Conservation (phyloP, 768 basidiomycete genomes). For the Tulasnella sp. region DNA sequence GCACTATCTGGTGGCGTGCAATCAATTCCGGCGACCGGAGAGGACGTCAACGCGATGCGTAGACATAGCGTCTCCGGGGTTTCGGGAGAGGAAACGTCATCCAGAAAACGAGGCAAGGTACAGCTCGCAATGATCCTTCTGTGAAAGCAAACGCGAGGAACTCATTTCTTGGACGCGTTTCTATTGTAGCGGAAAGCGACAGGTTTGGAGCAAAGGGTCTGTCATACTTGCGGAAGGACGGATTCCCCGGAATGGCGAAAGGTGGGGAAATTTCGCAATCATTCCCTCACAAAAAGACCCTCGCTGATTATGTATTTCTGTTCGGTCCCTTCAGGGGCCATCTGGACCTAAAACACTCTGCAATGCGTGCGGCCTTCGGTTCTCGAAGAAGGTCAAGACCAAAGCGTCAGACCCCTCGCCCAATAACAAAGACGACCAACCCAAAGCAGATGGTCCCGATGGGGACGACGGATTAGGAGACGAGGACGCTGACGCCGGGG, state of each 20-base stretch:
- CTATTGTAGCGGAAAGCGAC: constrained; percentile 44
- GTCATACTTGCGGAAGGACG: constrained; percentile 89
- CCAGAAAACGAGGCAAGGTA: constrained; percentile 27
- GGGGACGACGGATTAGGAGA: neutral
- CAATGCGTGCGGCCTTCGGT: constrained; percentile 92
- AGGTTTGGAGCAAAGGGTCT: constrained; percentile 66
- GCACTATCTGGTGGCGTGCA: neutral
- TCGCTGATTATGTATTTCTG: neutral
- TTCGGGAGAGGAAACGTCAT: constrained; percentile 19
- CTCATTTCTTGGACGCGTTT: neutral
- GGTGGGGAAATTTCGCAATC: constrained; percentile 45
- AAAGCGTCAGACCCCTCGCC: constrained; percentile 25
- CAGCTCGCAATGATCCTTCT: neutral
- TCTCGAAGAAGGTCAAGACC: constrained; percentile 68
- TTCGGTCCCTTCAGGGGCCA: constrained; percentile 62
- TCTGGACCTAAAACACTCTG: constrained; percentile 96
- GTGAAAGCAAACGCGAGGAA: neutral
- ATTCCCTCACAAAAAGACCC: neutral
- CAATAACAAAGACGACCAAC: constrained; percentile 3
- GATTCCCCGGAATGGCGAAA: constrained; percentile 99
- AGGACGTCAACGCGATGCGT: neutral
- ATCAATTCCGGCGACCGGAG: neutral
- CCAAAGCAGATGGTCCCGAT: neutral
- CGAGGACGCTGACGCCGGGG: neutral
- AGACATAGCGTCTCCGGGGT: neutral